Percentiles rank a stretch among this genome's conserved stretches.
phyloP scores from a whole-genome alignment of 768 basidiomycete species.

The Austroboletus eburneus region DNA sequence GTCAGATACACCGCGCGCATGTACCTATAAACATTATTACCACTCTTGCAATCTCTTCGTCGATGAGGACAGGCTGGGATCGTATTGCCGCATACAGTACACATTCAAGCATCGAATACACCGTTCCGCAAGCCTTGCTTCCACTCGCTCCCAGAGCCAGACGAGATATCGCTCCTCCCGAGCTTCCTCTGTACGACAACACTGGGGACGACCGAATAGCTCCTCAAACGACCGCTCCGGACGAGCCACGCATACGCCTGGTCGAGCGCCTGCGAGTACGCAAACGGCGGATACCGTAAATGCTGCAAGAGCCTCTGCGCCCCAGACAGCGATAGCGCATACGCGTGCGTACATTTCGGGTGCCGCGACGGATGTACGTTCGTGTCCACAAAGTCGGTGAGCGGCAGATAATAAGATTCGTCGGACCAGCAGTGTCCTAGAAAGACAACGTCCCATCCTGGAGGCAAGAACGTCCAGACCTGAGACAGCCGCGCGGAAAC shows the following conservation, averaged over 20 bases:
- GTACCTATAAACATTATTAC: too few species aligned
- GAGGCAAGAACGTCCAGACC: conserved; percentile 53
- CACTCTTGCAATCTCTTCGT: too few species aligned
- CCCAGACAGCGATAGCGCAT: conserved; percentile 55
- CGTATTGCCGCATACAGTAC: too few species aligned
- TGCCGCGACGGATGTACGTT: too few species aligned
- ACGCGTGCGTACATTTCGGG: conserved; percentile 74
- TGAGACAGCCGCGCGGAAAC: conserved; percentile 38
- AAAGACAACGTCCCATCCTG: conserved; percentile 70
- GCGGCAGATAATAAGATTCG: conserved; percentile 46
- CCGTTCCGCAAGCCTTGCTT: conserved; percentile 44
- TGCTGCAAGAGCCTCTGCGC: conserved; percentile 59
- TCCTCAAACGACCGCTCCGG: conserved; percentile 47
- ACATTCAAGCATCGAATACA: conserved; percentile 36
- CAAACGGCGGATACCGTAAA: conserved; percentile 60
- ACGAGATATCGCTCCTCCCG: too few species aligned
- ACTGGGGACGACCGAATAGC: too few species aligned
- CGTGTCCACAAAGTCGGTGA: conserved; percentile 18
- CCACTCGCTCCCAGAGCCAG: too few species aligned
- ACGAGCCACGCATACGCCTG: conserved; percentile 70
- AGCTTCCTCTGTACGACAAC: too few species aligned
- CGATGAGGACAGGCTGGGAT: too few species aligned
- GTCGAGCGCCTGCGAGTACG: conserved; percentile 75
- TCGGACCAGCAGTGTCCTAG: conserved; percentile 81
- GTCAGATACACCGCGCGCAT: too few species aligned